phyloP scores from a whole-genome alignment of 31 red algal genomes.

The Odonthalia washingtoniensis region DNA sequence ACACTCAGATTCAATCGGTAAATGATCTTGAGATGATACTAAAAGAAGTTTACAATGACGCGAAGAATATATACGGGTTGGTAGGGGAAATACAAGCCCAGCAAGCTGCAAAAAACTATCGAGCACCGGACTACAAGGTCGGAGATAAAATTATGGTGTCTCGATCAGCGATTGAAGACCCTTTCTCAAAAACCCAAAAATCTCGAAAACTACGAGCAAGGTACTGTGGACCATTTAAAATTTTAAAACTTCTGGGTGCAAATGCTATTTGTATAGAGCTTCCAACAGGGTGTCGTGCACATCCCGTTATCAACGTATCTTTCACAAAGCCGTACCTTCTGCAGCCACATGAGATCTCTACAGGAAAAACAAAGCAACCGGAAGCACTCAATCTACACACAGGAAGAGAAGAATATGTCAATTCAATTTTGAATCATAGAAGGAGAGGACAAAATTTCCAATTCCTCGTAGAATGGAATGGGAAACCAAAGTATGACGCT shows the following conservation, averaged over 20 bases:
- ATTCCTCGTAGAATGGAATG: no score
- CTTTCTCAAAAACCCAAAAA: neutral
- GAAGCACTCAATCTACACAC: no score
- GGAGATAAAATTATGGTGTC: neutral
- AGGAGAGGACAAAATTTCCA: no score
- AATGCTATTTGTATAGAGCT: neutral
- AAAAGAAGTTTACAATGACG: neutral
- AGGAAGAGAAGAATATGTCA: no score
- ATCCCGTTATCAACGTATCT: no score
- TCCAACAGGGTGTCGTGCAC: no score
- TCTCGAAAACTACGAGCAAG: neutral
- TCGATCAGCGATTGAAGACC: neutral
- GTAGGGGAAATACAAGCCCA: neutral
- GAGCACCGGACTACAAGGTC: neutral
- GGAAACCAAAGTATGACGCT: no score
- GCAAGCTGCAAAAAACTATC: neutral
- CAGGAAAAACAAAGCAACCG: no score
- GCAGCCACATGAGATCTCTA: no score
- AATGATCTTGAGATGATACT: neutral
- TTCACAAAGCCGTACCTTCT: no score
- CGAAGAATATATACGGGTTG: neutral
- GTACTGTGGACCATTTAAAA: neutral
- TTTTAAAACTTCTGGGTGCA: neutral
- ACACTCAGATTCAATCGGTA: neutral
- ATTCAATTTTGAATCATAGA: no score